Evolutionary conservation across 2,329 filamentous ascomycete species (phyloP).

Genomic region (Leptographium lundbergii): DNA sequence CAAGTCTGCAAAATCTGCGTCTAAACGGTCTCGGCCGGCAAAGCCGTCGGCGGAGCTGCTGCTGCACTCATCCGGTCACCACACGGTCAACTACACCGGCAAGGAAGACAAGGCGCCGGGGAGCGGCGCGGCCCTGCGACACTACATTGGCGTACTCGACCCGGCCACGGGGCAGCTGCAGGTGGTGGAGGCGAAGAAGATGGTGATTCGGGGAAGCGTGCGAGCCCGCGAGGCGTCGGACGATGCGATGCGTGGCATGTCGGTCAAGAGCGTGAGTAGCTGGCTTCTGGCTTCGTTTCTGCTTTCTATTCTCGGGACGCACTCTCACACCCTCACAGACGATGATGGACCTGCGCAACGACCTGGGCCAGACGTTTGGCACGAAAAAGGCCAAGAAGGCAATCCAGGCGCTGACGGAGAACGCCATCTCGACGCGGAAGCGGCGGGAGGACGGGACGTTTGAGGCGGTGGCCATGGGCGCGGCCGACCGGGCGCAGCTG

Average conservation of each 20-base stretch:
- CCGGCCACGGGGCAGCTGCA: constrained; percentile 45
- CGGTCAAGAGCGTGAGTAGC: constrained; percentile 23
- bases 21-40: constrained; percentile 17
- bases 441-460: constrained; percentile 33
- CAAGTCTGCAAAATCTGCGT: constrained; percentile 11
- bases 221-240: constrained; percentile 39
- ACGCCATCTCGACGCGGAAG: constrained; percentile 43
- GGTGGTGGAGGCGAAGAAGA: constrained; percentile 51
- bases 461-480: constrained; percentile 10
- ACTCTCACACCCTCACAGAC: constrained; percentile 26
- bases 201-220: constrained; percentile 46
- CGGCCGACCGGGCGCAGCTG: constrained; percentile 47
- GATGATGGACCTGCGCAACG: constrained; percentile 49
- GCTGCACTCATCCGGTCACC: constrained; percentile 44
- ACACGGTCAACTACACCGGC: constrained; percentile 46
- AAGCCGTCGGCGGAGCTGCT: constrained; percentile 34
- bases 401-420: constrained; percentile 54
- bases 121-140: constrained; percentile 36
- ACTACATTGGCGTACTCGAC: constrained; percentile 55
- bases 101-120: constrained; percentile 35
- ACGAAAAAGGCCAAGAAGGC: constrained; percentile 79
- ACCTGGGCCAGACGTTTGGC: constrained; percentile 67
- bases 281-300: neutral
- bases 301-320: neutral
- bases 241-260: constrained; percentile 27